A percentile compares a stretch with the other conserved stretches of the same genome.
phyloP scores from a whole-genome alignment of 2,329 filamentous ascomycete genomes.

The Chaetomium strumarium region DNA sequence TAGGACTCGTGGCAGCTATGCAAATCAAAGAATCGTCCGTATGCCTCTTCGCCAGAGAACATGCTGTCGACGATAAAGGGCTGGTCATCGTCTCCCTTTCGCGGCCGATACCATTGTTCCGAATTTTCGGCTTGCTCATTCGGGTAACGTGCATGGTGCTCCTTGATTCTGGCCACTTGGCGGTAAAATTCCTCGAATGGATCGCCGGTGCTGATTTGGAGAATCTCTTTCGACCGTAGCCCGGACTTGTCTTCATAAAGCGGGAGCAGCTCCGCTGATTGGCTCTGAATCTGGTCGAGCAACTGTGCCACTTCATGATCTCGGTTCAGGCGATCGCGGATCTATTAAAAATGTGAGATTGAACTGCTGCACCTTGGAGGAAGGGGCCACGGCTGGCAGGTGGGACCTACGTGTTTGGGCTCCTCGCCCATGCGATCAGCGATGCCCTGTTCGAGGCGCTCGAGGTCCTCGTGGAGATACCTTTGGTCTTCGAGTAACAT shows the following conservation, averaged over 20 bases:
- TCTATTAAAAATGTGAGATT: conserved; percentile 42
- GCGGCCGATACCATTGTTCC: conserved; percentile 78
- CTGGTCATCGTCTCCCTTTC: conserved; percentile 58
- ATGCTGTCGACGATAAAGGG: conserved; percentile 75
- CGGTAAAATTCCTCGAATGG: conserved; percentile 88
- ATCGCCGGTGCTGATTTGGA: conserved; percentile 76
- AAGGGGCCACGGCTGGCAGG: background rate
- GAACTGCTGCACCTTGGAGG: background rate
- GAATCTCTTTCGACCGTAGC: conserved; percentile 69
- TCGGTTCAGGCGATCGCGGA: conserved; percentile 79
- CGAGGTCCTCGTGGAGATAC: conserved; percentile 91
- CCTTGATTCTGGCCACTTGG: conserved; percentile 72
- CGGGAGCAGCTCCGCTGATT: conserved; percentile 71
- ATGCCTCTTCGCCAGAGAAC: conserved; percentile 94
- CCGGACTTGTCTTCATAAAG: conserved; percentile 80
- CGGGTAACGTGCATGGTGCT: conserved; percentile 84
- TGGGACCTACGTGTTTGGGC: conserved; percentile 67
- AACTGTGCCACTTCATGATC: conserved; percentile 91
- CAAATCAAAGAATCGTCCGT: conserved; percentile 87
- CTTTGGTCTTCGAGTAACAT: conserved; percentile 93
- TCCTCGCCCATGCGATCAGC: conserved; percentile 85
- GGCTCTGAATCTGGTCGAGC: conserved; percentile 77
- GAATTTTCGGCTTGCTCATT: conserved; percentile 94
- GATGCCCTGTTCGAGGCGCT: conserved; percentile 90
- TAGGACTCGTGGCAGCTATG: conserved; percentile 80